Evolutionary conservation across 805 yeast genomes (phyloP).

Genomic region (Wickerhamiella allomyrinae): DNA sequence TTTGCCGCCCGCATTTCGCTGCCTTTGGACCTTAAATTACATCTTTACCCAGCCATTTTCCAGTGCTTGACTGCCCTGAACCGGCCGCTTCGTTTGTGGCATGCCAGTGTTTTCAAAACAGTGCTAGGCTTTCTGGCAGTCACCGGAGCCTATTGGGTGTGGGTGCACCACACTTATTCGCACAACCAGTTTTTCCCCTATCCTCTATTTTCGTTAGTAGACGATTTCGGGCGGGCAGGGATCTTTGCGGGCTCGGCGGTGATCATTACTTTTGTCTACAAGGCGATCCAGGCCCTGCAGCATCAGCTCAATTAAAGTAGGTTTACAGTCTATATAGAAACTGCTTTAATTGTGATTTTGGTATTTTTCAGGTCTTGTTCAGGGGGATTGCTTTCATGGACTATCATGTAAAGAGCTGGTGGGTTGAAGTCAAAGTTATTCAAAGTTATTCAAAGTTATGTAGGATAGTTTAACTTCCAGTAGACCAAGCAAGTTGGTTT

Average conservation of each 20-base stretch:
- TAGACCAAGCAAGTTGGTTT: neutral
- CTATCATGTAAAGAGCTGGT: too few relatives aligned
- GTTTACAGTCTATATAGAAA: neutral
- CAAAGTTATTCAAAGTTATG: too few relatives aligned
- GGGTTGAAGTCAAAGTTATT: too few relatives aligned
- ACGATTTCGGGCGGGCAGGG: constrained; percentile 11
- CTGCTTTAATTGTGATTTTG: neutral
- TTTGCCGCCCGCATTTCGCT: constrained; percentile 15
- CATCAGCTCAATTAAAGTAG: neutral
- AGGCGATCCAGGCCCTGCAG: constrained; percentile 17
- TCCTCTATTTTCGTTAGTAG: constrained; percentile 21
- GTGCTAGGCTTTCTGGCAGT: constrained; percentile 11
- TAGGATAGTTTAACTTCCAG: neutral
- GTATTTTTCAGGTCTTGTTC: neutral
- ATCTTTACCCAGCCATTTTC: constrained; percentile 21
- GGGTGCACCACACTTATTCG: constrained; percentile 21
- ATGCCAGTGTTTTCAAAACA: constrained; percentile 12
- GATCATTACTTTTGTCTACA: constrained; percentile 12
- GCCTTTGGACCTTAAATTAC: constrained; percentile 21
- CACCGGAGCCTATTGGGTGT: constrained; percentile 23
- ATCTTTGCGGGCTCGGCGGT: constrained; percentile 17
- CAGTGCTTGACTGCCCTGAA: constrained; percentile 18
- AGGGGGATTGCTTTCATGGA: too few relatives aligned
- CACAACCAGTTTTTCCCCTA: constrained; percentile 24
- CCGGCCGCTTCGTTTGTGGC: constrained; percentile 18